Percentiles rank a stretch among this genome's conserved stretches.
phyloP scores from a whole-genome alignment of 495 filamentous ascomycete species.

The Talaromyces trachyspermus region DNA sequence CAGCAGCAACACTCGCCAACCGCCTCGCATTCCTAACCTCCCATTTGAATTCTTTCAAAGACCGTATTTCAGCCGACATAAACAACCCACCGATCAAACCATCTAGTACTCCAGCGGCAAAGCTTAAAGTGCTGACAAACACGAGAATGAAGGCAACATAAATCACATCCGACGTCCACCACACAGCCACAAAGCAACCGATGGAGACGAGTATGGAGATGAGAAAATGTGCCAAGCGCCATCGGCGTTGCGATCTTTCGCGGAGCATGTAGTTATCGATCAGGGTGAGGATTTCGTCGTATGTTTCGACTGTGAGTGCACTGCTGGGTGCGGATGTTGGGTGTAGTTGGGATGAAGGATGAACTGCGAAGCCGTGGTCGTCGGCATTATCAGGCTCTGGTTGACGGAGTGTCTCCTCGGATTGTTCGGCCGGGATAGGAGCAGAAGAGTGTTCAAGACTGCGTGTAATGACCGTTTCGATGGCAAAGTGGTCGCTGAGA shows the following conservation, averaged over 20 bases:
- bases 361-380: conserved; percentile 13
- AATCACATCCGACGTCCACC: conserved; percentile 67
- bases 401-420: background rate
- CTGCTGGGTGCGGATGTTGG: conserved; percentile 19
- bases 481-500: conserved; percentile 87
- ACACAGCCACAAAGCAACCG: conserved; percentile 70
- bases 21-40: conserved; percentile 68
- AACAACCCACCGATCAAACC: conserved; percentile 83
- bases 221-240: conserved; percentile 66
- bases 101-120: conserved; percentile 70
- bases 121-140: conserved; percentile 66
- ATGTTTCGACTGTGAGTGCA: conserved; percentile 45
- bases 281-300: conserved; percentile 66
- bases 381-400: conserved; percentile 2
- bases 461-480: conserved; percentile 43
- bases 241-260: conserved; percentile 59
- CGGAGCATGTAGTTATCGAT: conserved; percentile 57
- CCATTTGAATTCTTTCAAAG: conserved; percentile 91
- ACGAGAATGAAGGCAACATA: conserved; percentile 77
- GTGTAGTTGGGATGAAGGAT: conserved; percentile 9
- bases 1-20: conserved; percentile 19
- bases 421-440: background rate
- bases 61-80: conserved; percentile 70
- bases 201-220: conserved; percentile 56
- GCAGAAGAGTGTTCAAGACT: background rate